Evolutionary conservation across 2,329 filamentous ascomycete genomes (phyloP).

Genomic region (Ophiostoma tasmaniense): DNA sequence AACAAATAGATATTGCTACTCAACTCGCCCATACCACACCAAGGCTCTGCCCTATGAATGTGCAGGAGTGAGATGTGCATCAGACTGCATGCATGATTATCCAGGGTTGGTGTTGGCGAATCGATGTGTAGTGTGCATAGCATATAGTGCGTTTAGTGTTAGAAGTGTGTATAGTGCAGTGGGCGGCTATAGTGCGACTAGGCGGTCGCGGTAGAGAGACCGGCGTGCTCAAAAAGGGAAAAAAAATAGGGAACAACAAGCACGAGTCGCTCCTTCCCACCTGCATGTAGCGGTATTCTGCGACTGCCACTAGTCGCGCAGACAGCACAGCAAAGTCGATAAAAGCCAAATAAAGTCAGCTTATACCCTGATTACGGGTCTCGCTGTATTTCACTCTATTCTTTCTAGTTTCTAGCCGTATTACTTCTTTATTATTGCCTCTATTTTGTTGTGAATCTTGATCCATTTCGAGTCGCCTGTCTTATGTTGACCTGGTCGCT

Average conservation of each 20-base stretch:
- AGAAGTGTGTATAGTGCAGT: neutral
- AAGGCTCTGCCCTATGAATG: neutral
- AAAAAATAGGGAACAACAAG: neutral
- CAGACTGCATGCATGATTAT: neutral
- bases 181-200: neutral
- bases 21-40: neutral
- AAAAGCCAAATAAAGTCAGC: neutral
- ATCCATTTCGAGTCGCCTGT: neutral
- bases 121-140: neutral
- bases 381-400: neutral
- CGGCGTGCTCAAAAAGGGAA: neutral
- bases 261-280: neutral
- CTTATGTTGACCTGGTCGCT: neutral
- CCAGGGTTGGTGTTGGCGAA: neutral
- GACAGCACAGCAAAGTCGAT: neutral
- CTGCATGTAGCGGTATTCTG: neutral
- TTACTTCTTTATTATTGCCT: neutral
- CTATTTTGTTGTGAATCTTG: neutral
- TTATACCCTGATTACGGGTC: conserved; percentile 3
- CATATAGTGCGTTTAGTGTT: neutral
- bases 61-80: neutral
- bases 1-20: neutral
- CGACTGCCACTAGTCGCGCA: conserved; percentile 2
- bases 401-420: neutral
- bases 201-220: neutral